Evolutionary conservation across 306 rosid genomes (phyloP).

Genomic region (Carpinus viminea): DNA sequence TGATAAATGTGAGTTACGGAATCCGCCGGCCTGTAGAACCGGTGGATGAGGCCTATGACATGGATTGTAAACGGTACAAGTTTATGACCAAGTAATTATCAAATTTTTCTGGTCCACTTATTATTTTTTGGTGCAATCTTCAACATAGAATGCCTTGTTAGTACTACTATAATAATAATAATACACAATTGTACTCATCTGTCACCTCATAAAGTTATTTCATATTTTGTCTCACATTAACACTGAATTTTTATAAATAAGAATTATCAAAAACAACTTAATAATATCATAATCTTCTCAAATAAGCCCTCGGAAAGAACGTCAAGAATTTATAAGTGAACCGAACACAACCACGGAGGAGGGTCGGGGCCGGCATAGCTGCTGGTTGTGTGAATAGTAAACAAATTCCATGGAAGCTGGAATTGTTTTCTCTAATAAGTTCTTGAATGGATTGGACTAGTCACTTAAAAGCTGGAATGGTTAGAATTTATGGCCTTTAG

Average conservation of each 20-base stretch:
- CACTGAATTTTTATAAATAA: no score
- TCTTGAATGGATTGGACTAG: not conserved
- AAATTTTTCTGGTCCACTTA: not conserved
- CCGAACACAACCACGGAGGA: no score
- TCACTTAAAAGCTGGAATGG: not conserved
- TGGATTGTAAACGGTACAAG: slow-evolving; percentile 27
- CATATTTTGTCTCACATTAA: no score
- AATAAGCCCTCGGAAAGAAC: no score
- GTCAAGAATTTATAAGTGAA: no score
- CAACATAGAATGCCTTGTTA: not conserved
- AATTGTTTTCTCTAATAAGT: not conserved
- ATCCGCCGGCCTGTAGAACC: slow-evolving; percentile 44
- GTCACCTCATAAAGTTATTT: no score
- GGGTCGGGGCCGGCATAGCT: no score
- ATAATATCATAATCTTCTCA: no score
- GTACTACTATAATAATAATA: no score
- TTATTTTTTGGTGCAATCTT: not conserved
- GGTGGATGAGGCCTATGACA: slow-evolving; percentile 34
- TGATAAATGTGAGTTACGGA: slow-evolving; percentile 39
- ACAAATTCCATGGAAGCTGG: not conserved
- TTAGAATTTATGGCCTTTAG: not conserved
- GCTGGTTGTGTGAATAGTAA: not conserved
- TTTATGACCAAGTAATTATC: not conserved
- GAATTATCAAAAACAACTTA: no score
- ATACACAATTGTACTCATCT: no score